Percentiles rank a stretch among this genome's conserved stretches.
These are phyloP conservation scores for Gracilariopsis chorda DNA, from an alignment of 23 red algal species.

Conservation along the genomic window DNA sequence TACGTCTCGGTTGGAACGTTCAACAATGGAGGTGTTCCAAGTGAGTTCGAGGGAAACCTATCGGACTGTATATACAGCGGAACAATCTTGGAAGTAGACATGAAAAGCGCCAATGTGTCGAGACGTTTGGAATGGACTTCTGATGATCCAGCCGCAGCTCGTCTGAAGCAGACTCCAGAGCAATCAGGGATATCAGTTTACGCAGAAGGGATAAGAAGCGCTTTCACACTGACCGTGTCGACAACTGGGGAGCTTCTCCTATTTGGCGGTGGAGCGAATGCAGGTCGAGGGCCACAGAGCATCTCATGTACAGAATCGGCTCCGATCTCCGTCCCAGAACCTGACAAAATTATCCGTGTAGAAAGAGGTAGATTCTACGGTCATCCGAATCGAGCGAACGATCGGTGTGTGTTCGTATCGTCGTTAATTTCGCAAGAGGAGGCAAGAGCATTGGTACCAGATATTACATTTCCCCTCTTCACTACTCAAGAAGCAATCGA, in stretches of 20 bases:
- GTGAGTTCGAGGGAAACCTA: background rate
- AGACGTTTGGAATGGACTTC: background rate
- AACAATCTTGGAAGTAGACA: background rate
- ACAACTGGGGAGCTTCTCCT: background rate
- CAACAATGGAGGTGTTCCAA: conserved; percentile 5
- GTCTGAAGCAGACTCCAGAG: background rate
- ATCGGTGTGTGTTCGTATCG: background rate
- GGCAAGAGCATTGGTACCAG: background rate
- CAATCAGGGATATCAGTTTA: background rate
- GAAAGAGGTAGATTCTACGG: conserved; percentile 12
- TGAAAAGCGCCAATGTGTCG: background rate
- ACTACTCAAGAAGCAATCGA: background rate
- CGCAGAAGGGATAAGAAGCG: conserved; percentile 1
- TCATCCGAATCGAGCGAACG: background rate
- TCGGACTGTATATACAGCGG: background rate
- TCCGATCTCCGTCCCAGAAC: background rate
- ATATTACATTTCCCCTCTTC: background rate
- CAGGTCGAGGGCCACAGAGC: background rate
- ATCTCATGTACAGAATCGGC: background rate
- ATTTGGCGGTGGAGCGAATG: background rate
- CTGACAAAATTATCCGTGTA: conserved; percentile 1
- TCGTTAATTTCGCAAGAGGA: background rate
- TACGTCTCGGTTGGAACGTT: background rate
- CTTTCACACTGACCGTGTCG: background rate
- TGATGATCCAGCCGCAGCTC: background rate